Evolutionary conservation across 2,329 filamentous ascomycete genomes (phyloP), one percentile per base, ranked within the genome.

Genomic region (Venturiaceae sp.): DNA sequence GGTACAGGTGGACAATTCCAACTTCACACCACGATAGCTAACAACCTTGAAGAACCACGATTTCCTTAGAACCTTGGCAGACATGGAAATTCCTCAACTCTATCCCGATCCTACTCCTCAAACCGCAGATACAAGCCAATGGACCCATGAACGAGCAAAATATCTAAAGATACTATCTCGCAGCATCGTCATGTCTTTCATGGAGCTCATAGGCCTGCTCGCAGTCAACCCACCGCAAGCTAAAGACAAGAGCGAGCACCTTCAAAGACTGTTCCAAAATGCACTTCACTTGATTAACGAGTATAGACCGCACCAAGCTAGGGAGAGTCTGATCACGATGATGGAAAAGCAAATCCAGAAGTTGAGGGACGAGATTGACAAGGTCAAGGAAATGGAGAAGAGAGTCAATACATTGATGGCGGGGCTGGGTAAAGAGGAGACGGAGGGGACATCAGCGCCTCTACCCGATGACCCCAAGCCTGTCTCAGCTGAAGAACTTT

Each of bases 231-330:
- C 90, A 0, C 63, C 62, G 3, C 66, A 86, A 69, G 87, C 84
- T 55, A 77, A 81, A 28, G 80, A 83, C 44, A 95, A 95, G 69
- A 80, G 92, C 50, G 78, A 83, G 47, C 87, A 97, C 70, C 74
- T 99, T 33, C 81, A 87, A 66, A 91, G 86, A 16, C 75, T 97
- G 30, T 86, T 95, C 62, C 85, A 92, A 71, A 97, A 97, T 71
- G 87, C 95, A 67, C 91, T 96, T 72, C 90, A 95, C 67, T 80
- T 96, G 57, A 84, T 97, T 63, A 99, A 99, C 71, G 86, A 95
- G 71, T 97, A 96, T 73, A 82, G 92, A 33, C 92, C 92, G 9
- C 92, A 96, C 69, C 92, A 97, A 74, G 91, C 92, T 26, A 77
- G 92, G 47, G 92, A 96, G 75, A 91, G 86, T 30, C 77, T 95